Evolutionary conservation across 2,329 filamentous ascomycete species (phyloP).

Genomic region (Cordyceps sp.): DNA sequence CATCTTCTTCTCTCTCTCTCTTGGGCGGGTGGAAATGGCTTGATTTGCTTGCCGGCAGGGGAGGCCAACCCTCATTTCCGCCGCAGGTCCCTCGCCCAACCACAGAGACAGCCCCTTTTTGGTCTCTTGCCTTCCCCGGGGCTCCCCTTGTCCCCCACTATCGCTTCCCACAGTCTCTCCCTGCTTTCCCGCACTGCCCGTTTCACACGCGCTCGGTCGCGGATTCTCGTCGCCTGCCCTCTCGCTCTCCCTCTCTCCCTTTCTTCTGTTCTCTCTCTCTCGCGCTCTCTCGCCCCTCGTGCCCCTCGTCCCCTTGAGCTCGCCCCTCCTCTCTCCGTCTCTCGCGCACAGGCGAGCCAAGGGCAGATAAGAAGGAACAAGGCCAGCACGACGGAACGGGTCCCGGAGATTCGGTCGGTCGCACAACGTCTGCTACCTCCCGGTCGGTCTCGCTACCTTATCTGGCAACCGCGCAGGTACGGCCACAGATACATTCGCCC

Average conservation of each 20-base stretch:
- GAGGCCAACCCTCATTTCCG: neutral
- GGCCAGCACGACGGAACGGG: too few relatives aligned
- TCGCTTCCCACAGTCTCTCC: neutral
- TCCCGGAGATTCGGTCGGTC: too few relatives aligned
- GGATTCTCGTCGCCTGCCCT: neutral
- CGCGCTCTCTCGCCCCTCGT: neutral
- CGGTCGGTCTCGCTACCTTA: too few relatives aligned
- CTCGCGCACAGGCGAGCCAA: too few relatives aligned
- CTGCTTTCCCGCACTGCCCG: neutral
- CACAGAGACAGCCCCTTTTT: neutral
- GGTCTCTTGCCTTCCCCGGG: neutral
- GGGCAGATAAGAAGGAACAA: too few relatives aligned
- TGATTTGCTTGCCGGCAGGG: neutral
- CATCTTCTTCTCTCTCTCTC: too few relatives aligned
- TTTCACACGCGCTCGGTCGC: neutral
- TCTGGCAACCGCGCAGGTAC: too few relatives aligned
- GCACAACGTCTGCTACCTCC: too few relatives aligned
- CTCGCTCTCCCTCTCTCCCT: neutral
- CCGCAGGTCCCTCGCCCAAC: too few relatives aligned
- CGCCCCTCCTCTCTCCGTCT: neutral
- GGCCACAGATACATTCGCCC: too few relatives aligned
- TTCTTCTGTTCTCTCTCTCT: neutral
- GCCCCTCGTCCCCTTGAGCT: neutral
- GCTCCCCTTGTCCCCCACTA: neutral
- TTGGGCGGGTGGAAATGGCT: too few relatives aligned